Percentiles rank a stretch among this genome's conserved stretches.
phyloP scores from a whole-genome alignment of 345 rosid species.

The Turritis glabra region DNA sequence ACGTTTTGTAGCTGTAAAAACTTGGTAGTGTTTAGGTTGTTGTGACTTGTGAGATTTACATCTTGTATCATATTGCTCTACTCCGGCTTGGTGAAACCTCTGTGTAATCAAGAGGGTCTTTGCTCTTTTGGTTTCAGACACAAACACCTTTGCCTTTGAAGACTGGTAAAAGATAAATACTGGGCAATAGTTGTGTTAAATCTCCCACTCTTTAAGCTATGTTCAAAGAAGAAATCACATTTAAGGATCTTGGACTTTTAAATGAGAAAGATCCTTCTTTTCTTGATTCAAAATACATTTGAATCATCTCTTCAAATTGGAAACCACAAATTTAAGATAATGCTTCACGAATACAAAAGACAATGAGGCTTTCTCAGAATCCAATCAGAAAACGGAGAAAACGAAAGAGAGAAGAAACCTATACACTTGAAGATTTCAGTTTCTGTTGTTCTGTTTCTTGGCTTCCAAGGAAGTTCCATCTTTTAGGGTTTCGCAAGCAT shows the following conservation, averaged over 20 bases:
- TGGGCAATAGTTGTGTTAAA: slow-evolving; percentile 1
- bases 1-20: slow-evolving; percentile 39
- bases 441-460: slow-evolving; percentile 53
- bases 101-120: not conserved
- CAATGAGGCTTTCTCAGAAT: slow-evolving; percentile 35
- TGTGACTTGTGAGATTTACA: slow-evolving; percentile 28
- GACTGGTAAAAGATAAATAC: slow-evolving; percentile 18
- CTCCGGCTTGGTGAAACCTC: slow-evolving; percentile 10
- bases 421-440: slow-evolving; percentile 48
- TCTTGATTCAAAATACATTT: slow-evolving; percentile 19
- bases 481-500: slow-evolving; percentile 77
- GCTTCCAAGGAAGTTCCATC: slow-evolving; percentile 83
- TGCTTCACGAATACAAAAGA: slow-evolving; percentile 39
- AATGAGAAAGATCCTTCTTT: slow-evolving; percentile 26
- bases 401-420: slow-evolving; percentile 35
- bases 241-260: slow-evolving; percentile 21
- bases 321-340: slow-evolving; percentile 25
- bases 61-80: slow-evolving; percentile 38
- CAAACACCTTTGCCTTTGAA: slow-evolving; percentile 29
- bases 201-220: not conserved
- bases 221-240: slow-evolving; percentile 4
- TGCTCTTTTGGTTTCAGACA: slow-evolving; percentile 1
- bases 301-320: slow-evolving; percentile 33
- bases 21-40: slow-evolving; percentile 31
- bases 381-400: slow-evolving; percentile 25